Conservation (phyloP, 208 protist genomes). For the Wallacemonas sp. region DNA sequence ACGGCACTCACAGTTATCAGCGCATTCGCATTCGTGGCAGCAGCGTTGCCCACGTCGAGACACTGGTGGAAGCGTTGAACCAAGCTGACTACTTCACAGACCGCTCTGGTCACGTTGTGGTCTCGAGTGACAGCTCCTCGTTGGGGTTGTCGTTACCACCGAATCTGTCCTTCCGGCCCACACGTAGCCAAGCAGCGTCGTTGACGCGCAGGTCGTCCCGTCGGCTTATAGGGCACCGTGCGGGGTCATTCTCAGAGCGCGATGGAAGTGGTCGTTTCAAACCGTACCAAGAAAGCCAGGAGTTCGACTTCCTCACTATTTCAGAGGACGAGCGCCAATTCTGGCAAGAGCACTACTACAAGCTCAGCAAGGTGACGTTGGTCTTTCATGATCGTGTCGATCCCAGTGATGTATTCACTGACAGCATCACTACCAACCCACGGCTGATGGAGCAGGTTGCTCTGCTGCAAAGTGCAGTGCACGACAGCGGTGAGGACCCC, state of each 20-base stretch:
- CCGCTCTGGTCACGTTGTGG: slow-evolving; percentile 12
- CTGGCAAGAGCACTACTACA: slow-evolving; percentile 80
- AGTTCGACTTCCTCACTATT: slow-evolving; percentile 19
- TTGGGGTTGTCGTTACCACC: slow-evolving; percentile 16
- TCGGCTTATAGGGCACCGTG: slow-evolving; percentile 29
- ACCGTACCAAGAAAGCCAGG: slow-evolving; percentile 14
- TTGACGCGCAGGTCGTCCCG: slow-evolving; percentile 4
- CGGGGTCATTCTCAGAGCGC: slow-evolving; percentile 12
- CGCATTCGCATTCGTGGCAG: slow-evolving; percentile 86
- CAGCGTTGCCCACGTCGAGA: slow-evolving; percentile 75
- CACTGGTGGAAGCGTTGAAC: slow-evolving; percentile 51
- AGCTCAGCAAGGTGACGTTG: slow-evolving; percentile 51
- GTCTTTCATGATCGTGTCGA: slow-evolving; percentile 80
- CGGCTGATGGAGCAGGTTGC: slow-evolving; percentile 7
- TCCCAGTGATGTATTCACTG: slow-evolving; percentile 35
- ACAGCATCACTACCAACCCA: neutral
- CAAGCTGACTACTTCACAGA: slow-evolving; percentile 70
- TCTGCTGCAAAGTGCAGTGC: neutral
- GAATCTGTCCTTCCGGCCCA: slow-evolving; percentile 38
- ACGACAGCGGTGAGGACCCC: neutral
- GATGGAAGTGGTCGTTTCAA: slow-evolving; percentile 8
- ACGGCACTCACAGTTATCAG: slow-evolving; percentile 81
- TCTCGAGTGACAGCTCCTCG: neutral
- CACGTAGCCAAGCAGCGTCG: slow-evolving; percentile 15
- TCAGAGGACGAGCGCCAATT: slow-evolving; percentile 77